phyloP scores from a whole-genome alignment of 176 grass and related monocot species.

The Dendrocalamus sinicus region DNA sequence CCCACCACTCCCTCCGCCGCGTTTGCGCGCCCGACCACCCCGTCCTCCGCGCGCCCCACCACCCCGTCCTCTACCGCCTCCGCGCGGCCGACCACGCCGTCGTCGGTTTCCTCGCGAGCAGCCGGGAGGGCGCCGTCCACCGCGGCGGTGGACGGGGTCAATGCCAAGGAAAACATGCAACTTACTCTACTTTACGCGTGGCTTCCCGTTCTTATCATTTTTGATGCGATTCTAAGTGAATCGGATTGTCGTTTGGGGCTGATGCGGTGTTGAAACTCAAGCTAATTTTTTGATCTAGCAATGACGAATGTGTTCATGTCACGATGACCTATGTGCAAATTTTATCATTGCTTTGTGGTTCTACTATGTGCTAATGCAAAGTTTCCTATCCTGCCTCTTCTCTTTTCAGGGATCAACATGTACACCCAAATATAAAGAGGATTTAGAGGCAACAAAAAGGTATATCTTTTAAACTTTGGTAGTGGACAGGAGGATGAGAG shows the following conservation, averaged over 20 bases:
- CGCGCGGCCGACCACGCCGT: conserved; percentile 56
- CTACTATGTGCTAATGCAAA: background rate
- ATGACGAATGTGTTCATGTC: background rate
- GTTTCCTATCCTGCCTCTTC: background rate
- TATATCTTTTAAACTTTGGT: too few relatives aligned
- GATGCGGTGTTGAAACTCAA: background rate
- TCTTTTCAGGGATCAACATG: too few relatives aligned
- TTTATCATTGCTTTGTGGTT: background rate
- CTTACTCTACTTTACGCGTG: background rate
- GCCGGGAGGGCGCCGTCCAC: conserved; percentile 46
- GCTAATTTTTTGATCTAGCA: background rate
- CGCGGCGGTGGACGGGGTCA: conserved; percentile 53
- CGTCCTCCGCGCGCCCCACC: conserved; percentile 49
- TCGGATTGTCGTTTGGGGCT: background rate
- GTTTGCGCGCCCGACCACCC: conserved; percentile 60
- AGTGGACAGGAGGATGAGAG: too few relatives aligned
- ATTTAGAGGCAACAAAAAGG: too few relatives aligned
- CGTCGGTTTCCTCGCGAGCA: conserved; percentile 49
- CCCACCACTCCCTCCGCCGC: too few relatives aligned
- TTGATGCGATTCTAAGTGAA: conserved; percentile 3
- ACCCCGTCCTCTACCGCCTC: conserved; percentile 54
- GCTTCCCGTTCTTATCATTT: background rate
- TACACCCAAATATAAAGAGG: too few relatives aligned
- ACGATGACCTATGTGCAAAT: background rate
- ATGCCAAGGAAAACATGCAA: conserved; percentile 86